Conservation (phyloP, 305 asterid species). For the Striga hermonthica region DNA sequence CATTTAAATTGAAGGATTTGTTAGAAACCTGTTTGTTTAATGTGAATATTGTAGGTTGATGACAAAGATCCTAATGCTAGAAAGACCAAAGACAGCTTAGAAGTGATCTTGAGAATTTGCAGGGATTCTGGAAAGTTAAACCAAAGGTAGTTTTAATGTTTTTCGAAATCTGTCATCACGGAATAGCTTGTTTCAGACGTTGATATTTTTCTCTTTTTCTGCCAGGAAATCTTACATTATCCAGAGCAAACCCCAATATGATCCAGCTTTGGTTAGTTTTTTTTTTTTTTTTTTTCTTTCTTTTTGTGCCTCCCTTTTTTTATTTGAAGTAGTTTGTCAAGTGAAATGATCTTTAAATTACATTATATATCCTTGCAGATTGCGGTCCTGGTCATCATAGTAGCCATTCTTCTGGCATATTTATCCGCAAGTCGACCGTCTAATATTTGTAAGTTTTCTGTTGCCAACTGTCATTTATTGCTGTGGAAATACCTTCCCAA, state of each 20-base stretch:
- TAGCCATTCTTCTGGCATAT: constrained; percentile 62
- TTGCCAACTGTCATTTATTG: neutral
- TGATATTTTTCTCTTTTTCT: neutral
- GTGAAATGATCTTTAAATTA: constrained; percentile 22
- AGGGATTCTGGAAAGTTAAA: constrained; percentile 72
- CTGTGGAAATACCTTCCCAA: neutral
- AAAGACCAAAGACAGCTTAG: constrained; percentile 58
- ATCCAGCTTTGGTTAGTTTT: constrained; percentile 38
- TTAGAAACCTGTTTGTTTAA: constrained; percentile 3
- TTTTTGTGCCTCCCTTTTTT: no score
- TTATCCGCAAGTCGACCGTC: constrained; percentile 43
- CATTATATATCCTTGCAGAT: constrained; percentile 48
- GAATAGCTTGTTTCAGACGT: neutral
- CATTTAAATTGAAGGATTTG: neutral
- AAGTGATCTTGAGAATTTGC: constrained; percentile 63
- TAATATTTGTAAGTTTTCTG: constrained; percentile 37
- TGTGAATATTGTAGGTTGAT: constrained; percentile 44
- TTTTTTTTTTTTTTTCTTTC: no score
- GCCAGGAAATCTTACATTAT: constrained; percentile 52
- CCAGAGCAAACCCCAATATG: constrained; percentile 38
- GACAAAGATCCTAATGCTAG: constrained; percentile 75
- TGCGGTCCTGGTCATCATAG: constrained; percentile 51
- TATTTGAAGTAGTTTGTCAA: neutral
- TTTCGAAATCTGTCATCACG: constrained; percentile 4
- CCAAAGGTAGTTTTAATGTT: constrained; percentile 49